Percentiles rank a stretch among this genome's conserved stretches.
phyloP scores from a whole-genome alignment of 495 filamentous ascomycete genomes.

The Podospora didyma region DNA sequence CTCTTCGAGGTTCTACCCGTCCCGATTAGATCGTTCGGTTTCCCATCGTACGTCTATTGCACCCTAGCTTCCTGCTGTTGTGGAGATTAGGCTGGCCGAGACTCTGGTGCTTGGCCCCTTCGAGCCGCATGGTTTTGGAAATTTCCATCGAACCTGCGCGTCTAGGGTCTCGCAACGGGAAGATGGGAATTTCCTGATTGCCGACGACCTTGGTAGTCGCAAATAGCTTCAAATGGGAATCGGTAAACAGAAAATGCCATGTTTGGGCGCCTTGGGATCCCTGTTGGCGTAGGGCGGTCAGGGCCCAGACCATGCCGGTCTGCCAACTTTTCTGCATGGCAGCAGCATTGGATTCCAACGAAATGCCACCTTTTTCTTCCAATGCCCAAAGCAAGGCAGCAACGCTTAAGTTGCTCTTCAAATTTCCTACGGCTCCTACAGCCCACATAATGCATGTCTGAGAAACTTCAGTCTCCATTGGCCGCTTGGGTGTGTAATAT shows the following conservation, averaged over 20 bases:
- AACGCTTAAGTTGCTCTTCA: not conserved
- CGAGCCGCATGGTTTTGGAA: no score
- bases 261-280: not conserved
- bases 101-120: no score
- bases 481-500: no score
- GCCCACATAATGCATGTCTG: no score
- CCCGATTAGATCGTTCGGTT: no score
- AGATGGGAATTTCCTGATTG: slow-evolving; percentile 2
- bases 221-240: slow-evolving; percentile 11
- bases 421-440: not conserved
- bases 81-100: no score
- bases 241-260: slow-evolving; percentile 15
- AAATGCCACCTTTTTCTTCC: not conserved
- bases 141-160: no score
- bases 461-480: no score
- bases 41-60: no score
- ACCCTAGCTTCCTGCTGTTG: no score
- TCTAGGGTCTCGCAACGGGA: no score
- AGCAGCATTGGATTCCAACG: not conserved
- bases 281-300: not conserved
- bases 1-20: no score
- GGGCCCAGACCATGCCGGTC: slow-evolving; percentile 5
- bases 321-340: slow-evolving; percentile 19
- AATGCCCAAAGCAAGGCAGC: not conserved
- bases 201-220: not conserved